phyloP scores from a whole-genome alignment of 1,284 basidiomycete genomes.

The Cerioporus squamosus region DNA sequence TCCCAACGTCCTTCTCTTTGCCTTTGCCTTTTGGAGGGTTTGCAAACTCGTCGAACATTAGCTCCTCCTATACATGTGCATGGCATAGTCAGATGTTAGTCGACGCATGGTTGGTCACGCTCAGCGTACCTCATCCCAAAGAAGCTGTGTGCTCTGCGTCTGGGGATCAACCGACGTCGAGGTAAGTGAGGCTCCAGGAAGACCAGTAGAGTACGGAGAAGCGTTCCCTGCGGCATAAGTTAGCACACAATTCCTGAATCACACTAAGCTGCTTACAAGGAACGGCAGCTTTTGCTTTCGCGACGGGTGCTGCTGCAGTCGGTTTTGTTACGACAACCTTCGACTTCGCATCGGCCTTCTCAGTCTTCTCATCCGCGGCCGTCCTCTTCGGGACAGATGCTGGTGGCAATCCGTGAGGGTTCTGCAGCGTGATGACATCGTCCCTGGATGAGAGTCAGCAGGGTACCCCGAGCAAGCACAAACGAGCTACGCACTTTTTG shows the following conservation, averaged over 20 bases:
- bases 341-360: constrained; percentile 27
- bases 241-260: too few relatives aligned
- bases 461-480: neutral
- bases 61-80: constrained; percentile 63
- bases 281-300: constrained; percentile 56
- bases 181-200: constrained; percentile 91
- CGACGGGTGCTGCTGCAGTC: constrained; percentile 36
- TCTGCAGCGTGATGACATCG: constrained; percentile 93
- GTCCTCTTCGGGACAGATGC: constrained; percentile 49
- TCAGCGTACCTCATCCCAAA: constrained; percentile 84
- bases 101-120: neutral
- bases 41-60: constrained; percentile 91
- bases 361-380: constrained; percentile 34
- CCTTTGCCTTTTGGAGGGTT: constrained; percentile 79
- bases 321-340: constrained; percentile 42
- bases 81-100: neutral
- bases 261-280: constrained; percentile 57
- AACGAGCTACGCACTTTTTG: constrained; percentile 62
- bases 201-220: constrained; percentile 89
- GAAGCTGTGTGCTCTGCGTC: constrained; percentile 75
- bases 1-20: constrained; percentile 91
- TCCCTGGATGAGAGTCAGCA: constrained; percentile 43
- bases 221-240: constrained; percentile 73
- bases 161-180: constrained; percentile 89
- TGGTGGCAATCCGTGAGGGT: constrained; percentile 75